Evolutionary conservation across 768 basidiomycete genomes (phyloP).

Genomic region (Phylloporus sp.): DNA sequence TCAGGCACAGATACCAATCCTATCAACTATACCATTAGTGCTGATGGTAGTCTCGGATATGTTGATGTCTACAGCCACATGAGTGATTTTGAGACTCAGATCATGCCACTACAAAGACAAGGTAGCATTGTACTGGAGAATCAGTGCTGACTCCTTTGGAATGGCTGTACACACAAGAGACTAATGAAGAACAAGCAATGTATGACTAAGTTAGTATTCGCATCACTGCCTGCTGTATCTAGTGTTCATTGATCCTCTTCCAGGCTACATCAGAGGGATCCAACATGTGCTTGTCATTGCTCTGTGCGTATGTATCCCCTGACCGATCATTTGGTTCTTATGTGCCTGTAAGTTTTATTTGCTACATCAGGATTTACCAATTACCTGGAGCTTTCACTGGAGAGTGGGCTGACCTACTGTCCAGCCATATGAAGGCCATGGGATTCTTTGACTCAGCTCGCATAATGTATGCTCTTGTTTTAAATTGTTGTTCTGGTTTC

Average conservation of each 20-base stretch:
- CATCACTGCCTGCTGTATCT: background rate
- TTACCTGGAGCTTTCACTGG: constrained; percentile 65
- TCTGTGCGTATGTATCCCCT: constrained; percentile 41
- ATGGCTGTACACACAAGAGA: constrained; percentile 70
- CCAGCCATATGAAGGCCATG: constrained; percentile 77
- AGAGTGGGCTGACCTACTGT: constrained; percentile 62
- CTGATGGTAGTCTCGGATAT: constrained; percentile 59
- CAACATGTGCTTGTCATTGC: constrained; percentile 61
- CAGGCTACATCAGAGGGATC: constrained; percentile 63
- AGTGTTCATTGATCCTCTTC: background rate
- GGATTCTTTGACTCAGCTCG: constrained; percentile 69
- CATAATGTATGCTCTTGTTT: constrained; percentile 41
- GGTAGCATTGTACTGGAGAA: constrained; percentile 48
- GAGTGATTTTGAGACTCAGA: constrained; percentile 63
- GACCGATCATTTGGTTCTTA: constrained; percentile 3
- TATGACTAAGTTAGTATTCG: constrained; percentile 49
- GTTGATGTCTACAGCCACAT: constrained; percentile 64
- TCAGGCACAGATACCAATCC: constrained; percentile 29
- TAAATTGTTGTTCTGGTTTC: background rate
- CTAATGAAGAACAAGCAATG: constrained; percentile 59
- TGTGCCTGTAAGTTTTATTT: constrained; percentile 48
- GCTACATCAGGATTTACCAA: constrained; percentile 76
- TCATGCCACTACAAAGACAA: constrained; percentile 72
- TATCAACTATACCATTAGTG: constrained; percentile 67
- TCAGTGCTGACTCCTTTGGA: constrained; percentile 55